Percentiles rank a stretch among this genome's conserved stretches.
These are phyloP conservation scores for Xenoacremonium recifei DNA, from an alignment of 2,329 filamentous ascomycete species.

Conservation along the genomic window DNA sequence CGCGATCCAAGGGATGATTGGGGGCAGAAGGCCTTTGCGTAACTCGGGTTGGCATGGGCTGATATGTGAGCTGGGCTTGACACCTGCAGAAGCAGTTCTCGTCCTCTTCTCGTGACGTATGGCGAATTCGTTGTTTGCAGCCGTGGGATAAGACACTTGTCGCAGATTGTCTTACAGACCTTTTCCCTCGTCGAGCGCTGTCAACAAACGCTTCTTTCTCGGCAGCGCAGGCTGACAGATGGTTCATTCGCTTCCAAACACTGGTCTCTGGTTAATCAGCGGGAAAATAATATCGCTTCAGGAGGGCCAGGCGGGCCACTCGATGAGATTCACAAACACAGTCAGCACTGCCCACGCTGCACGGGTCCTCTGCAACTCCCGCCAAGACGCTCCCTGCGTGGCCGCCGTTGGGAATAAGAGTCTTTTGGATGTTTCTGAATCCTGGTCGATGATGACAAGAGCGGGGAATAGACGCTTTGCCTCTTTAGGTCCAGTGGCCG, in stretches of 20 bases:
- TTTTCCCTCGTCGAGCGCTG: too few species aligned
- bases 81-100: too few species aligned
- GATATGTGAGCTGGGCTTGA: background rate
- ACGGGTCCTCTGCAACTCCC: too few species aligned
- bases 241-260: too few species aligned
- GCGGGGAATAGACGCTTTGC: background rate
- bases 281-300: too few species aligned
- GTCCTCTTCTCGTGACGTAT: too few species aligned
- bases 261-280: too few species aligned
- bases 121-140: background rate
- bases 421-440: background rate
- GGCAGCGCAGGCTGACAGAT: too few species aligned
- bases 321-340: too few species aligned
- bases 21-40: background rate
- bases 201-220: too few species aligned
- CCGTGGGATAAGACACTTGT: background rate
- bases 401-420: background rate
- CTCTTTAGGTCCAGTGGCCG: background rate
- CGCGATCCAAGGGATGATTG: background rate
- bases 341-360: background rate
- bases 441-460: background rate
- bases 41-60: background rate
- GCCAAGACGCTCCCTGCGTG: too few species aligned
- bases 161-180: background rate
- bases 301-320: too few species aligned